Evolutionary conservation across 495 filamentous ascomycete species (phyloP).

Genomic region (Daldinia childiae): DNA sequence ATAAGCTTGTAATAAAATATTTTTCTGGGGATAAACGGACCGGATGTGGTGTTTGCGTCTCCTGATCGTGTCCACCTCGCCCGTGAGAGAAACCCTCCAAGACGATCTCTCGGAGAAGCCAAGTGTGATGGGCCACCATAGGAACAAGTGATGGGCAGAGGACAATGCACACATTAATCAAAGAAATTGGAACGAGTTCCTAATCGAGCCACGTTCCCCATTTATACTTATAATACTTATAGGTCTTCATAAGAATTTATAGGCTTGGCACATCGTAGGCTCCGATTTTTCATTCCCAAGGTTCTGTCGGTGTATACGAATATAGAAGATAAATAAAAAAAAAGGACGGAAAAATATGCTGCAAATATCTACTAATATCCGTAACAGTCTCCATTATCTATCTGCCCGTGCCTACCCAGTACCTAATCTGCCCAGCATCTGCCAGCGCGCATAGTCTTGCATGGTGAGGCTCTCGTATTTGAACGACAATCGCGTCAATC

Average conservation of each 20-base stretch:
- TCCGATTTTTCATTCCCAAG: constrained; percentile 30
- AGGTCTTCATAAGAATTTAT: constrained; percentile 14
- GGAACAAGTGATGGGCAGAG: constrained; percentile 20
- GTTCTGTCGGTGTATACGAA: constrained; percentile 32
- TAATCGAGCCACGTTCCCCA: constrained; percentile 30
- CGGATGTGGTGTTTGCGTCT: constrained; percentile 34
- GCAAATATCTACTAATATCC: neutral
- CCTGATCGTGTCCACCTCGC: constrained; percentile 36
- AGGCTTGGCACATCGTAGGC: constrained; percentile 35
- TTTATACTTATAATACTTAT: constrained; percentile 7
- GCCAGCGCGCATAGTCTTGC: constrained; percentile 15
- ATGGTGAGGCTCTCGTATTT: constrained; percentile 42
- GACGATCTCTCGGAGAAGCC: constrained; percentile 35
- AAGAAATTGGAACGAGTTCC: constrained; percentile 33
- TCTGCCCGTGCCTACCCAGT: neutral
- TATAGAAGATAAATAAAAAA: neutral
- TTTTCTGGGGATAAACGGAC: constrained; percentile 41
- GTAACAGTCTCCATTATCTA: neutral
- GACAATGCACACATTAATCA: constrained; percentile 37
- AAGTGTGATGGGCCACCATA: constrained; percentile 2
- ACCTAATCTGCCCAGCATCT: neutral
- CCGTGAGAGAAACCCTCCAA: constrained; percentile 32
- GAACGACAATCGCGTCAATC: constrained; percentile 41
- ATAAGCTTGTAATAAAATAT: constrained; percentile 6
- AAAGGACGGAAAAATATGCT: neutral